Conservation (phyloP, 352 stramenopile genomes). For the Phytophthora pseudosyringae region DNA sequence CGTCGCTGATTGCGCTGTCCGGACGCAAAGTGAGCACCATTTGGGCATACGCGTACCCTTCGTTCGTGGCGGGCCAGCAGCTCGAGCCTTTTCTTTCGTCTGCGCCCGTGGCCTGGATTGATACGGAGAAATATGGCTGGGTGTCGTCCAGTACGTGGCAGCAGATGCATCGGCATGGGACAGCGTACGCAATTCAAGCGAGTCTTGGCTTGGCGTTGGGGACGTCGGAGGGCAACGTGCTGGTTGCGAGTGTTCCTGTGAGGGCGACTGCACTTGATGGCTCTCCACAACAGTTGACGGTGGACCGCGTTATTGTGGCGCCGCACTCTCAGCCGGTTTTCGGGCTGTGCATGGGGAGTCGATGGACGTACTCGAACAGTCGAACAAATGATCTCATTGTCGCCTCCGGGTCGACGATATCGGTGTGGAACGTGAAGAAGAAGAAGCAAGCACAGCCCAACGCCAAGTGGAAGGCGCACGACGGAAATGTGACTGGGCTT, state of each 20-base stretch:
- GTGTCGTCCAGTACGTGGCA: constrained; percentile 73
- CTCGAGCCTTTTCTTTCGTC: constrained; percentile 39
- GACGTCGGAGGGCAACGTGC: constrained; percentile 65
- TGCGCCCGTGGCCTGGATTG: constrained; percentile 58
- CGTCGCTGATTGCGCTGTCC: constrained; percentile 72
- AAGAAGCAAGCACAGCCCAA: constrained; percentile 42
- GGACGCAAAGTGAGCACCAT: constrained; percentile 71
- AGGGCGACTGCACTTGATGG: constrained; percentile 19
- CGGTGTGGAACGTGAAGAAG: constrained; percentile 73
- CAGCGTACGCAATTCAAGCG: constrained; percentile 15
- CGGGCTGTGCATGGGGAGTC: constrained; percentile 54
- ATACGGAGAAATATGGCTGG: constrained; percentile 81
- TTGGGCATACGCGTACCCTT: constrained; percentile 68
- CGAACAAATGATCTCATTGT: constrained; percentile 60
- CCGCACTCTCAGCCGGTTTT: constrained; percentile 75
- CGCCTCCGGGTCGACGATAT: constrained; percentile 69
- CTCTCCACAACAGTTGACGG: constrained; percentile 19
- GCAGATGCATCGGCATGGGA: constrained; percentile 51
- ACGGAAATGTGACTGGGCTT: constrained; percentile 72
- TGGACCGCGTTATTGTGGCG: constrained; percentile 58
- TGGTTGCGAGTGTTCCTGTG: constrained; percentile 55
- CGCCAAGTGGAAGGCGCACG: constrained; percentile 67
- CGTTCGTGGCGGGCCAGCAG: constrained; percentile 36
- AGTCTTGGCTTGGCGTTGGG: constrained; percentile 57
- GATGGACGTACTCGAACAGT: constrained; percentile 61